These are phyloP conservation scores for Tolypocladium album DNA, from an alignment of 2,329 filamentous ascomycete genomes.

Conservation along the genomic window DNA sequence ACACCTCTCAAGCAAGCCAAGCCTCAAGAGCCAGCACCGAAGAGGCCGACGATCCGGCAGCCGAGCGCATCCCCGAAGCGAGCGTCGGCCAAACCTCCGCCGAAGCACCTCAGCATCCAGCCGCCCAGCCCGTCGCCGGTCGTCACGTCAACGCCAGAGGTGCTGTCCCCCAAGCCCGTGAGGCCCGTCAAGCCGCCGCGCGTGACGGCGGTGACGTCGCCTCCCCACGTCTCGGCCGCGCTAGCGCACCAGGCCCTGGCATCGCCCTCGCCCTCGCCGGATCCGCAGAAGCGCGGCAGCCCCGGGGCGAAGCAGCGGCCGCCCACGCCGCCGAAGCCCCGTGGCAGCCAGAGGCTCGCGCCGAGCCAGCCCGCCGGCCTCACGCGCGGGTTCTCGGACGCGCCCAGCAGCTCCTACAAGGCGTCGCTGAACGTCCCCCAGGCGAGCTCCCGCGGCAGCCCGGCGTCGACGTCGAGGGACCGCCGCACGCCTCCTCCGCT, in stretches of 20 bases:
- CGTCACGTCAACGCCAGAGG: constrained; percentile 11
- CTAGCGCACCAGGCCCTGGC: constrained; percentile 7
- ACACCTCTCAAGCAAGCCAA: constrained; percentile 10
- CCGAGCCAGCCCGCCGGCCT: constrained; percentile 1
- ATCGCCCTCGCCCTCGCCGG: constrained; percentile 13
- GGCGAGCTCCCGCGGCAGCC: background rate
- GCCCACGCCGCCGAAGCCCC: constrained; percentile 25
- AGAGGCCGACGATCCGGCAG: background rate
- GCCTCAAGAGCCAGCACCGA: constrained; percentile 6
- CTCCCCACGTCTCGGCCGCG: constrained; percentile 14
- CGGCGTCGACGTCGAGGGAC: background rate
- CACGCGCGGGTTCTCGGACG: constrained; percentile 5
- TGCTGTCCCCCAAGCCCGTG: constrained; percentile 22
- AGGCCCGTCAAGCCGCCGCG: constrained; percentile 18
- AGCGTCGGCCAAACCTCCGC: background rate
- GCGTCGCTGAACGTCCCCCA: background rate
- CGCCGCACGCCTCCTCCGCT: constrained; percentile 4
- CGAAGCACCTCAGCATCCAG: constrained; percentile 9
- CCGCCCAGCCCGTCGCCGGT: constrained; percentile 9
- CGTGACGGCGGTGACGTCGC: constrained; percentile 13
- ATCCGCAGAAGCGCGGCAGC: constrained; percentile 16
- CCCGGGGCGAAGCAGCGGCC: constrained; percentile 12
- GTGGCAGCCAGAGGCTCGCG: constrained; percentile 13
- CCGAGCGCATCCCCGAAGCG: background rate
- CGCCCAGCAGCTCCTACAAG: background rate